phyloP scores from a whole-genome alignment of 2,329 filamentous ascomycete genomes.

The Aspergillus fumigatus region DNA sequence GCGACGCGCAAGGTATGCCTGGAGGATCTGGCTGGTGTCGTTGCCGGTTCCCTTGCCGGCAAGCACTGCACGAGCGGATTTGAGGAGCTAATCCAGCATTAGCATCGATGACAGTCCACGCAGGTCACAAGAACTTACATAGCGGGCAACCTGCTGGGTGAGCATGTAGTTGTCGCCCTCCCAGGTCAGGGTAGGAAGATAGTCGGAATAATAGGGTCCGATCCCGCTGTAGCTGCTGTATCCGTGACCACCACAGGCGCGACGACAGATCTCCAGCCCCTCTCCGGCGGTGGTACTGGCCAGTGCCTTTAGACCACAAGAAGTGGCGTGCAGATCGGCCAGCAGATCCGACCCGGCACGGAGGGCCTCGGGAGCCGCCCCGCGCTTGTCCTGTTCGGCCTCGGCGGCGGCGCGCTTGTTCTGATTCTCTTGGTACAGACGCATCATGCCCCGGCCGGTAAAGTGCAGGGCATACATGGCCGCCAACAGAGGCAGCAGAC shows the following conservation, averaged over 20 bases:
- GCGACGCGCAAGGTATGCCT: constrained; percentile 58
- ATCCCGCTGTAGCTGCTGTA: constrained; percentile 75
- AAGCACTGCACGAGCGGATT: constrained; percentile 68
- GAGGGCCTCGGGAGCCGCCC: constrained; percentile 64
- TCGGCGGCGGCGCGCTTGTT: constrained; percentile 53
- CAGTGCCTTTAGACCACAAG: constrained; percentile 70
- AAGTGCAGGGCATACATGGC: constrained; percentile 75
- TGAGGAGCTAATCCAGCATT: constrained; percentile 52
- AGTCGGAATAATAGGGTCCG: constrained; percentile 69
- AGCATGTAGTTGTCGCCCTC: constrained; percentile 82
- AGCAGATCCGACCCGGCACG: constrained; percentile 62
- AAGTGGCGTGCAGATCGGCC: constrained; percentile 71
- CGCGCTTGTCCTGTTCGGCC: constrained; percentile 46
- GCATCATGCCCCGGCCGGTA: constrained; percentile 72
- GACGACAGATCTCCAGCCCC: constrained; percentile 68
- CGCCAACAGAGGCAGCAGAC: constrained; percentile 66
- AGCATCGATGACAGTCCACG: not conserved
- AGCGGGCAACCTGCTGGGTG: constrained; percentile 72
- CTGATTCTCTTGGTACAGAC: constrained; percentile 67
- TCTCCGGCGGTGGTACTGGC: constrained; percentile 69
- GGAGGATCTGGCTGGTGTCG: constrained; percentile 64
- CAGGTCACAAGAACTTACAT: constrained; percentile 43
- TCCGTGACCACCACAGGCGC: constrained; percentile 72
- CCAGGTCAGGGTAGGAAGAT: constrained; percentile 67
- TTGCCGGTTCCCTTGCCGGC: constrained; percentile 60